Conservation (phyloP, 108 stramenopile genomes). For the Cylindrotheca fusiformis region DNA sequence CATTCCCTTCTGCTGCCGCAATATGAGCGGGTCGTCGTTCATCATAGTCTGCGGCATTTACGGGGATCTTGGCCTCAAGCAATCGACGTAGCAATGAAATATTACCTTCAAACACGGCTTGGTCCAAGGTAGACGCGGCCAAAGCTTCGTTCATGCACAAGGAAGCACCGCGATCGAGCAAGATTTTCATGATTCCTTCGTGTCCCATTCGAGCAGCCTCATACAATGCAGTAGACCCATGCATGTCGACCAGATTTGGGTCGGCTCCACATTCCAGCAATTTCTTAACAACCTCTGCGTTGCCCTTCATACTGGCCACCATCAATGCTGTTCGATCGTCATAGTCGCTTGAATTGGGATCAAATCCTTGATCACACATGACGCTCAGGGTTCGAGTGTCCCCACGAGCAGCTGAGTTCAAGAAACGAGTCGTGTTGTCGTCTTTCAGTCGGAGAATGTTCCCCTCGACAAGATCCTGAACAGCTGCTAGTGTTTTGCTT, state of each 20-base stretch:
- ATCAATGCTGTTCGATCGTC: conserved; percentile 67
- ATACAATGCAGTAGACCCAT: conserved; percentile 53
- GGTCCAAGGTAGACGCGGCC: conserved; percentile 50
- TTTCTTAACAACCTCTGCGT: conserved; percentile 49
- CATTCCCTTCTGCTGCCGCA: conserved; percentile 56
- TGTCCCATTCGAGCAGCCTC: conserved; percentile 67
- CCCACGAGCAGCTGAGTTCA: conserved; percentile 64
- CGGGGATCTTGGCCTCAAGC: conserved; percentile 48
- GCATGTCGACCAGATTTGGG: conserved; percentile 65
- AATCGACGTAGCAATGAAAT: conserved; percentile 38
- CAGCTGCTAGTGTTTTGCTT: conserved; percentile 23
- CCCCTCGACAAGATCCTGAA: conserved; percentile 59
- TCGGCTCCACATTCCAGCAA: conserved; percentile 51
- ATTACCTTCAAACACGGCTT: conserved; percentile 61
- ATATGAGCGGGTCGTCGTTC: conserved; percentile 52
- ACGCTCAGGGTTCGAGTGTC: conserved; percentile 59
- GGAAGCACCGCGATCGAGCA: conserved; percentile 32
- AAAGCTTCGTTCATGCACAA: conserved; percentile 38
- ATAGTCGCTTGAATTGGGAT: conserved; percentile 66
- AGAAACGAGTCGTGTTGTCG: conserved; percentile 60
- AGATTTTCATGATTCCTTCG: conserved; percentile 36
- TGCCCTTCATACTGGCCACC: conserved; percentile 73
- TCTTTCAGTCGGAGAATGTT: conserved; percentile 58
- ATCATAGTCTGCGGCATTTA: conserved; percentile 60
- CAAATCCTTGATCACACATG: conserved; percentile 68